Percentiles rank a stretch among this genome's conserved stretches.
Conservation (phyloP, 768 basidiomycete species). For the Dacryopinax primogenitus region DNA sequence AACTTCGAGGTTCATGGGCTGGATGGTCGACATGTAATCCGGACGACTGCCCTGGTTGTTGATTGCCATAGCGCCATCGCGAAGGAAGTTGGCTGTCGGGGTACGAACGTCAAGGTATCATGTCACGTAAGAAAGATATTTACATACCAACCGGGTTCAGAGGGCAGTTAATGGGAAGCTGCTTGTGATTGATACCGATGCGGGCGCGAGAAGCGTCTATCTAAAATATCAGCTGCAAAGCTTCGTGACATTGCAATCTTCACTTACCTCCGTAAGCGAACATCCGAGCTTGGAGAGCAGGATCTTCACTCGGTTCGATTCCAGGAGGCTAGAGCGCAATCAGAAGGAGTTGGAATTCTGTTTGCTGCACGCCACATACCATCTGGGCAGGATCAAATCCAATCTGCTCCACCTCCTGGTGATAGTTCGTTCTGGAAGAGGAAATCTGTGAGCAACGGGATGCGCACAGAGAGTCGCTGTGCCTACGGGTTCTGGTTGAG, state of each 20-base stretch:
- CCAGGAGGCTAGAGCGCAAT: background rate
- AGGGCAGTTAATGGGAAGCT: slow-evolving; percentile 33
- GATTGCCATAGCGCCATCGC: slow-evolving; percentile 31
- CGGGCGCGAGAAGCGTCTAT: slow-evolving; percentile 79
- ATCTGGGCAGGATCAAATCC: background rate
- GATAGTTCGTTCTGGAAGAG: background rate
- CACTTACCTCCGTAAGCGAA: background rate
- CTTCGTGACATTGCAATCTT: background rate
- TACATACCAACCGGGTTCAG: slow-evolving; percentile 29
- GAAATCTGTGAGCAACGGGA: background rate
- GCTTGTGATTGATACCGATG: slow-evolving; percentile 59
- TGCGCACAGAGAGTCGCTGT: background rate
- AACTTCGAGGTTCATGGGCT: slow-evolving; percentile 26
- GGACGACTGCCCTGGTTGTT: slow-evolving; percentile 32
- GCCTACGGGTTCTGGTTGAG: slow-evolving; percentile 3
- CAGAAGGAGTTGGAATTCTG: background rate
- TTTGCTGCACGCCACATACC: background rate
- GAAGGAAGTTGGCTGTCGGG: slow-evolving; percentile 29
- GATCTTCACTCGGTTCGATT: background rate
- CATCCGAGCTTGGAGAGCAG: slow-evolving; percentile 1
- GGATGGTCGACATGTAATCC: slow-evolving; percentile 30
- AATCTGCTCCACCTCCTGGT: slow-evolving; percentile 5
- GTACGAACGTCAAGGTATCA: background rate
- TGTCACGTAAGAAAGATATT: background rate
- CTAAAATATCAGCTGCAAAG: background rate